phyloP scores from a whole-genome alignment of 1,284 basidiomycete species.

The Boletus semigastroideus region DNA sequence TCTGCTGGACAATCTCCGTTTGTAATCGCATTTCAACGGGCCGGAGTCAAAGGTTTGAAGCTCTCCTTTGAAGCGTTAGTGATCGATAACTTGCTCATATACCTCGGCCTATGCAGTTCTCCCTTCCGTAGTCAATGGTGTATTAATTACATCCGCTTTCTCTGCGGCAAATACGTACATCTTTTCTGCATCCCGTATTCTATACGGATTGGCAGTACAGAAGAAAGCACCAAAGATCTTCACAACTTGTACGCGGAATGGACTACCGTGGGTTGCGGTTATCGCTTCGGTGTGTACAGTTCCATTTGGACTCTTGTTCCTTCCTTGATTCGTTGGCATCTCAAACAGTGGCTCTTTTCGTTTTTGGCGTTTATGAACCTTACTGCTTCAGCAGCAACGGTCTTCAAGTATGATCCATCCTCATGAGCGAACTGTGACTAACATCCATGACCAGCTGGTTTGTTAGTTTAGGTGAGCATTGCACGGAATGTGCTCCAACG shows the following conservation, averaged over 20 bases:
- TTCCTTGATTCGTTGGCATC: constrained; percentile 30
- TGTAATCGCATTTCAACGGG: constrained; percentile 79
- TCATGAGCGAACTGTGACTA: neutral
- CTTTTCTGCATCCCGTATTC: constrained; percentile 78
- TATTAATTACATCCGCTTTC: constrained; percentile 73
- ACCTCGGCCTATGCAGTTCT: constrained; percentile 39
- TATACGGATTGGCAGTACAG: constrained; percentile 80
- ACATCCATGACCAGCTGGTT: constrained; percentile 40
- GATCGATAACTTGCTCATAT: neutral
- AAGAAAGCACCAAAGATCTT: constrained; percentile 69
- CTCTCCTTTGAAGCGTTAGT: neutral
- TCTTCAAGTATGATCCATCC: constrained; percentile 23
- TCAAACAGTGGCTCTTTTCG: constrained; percentile 39
- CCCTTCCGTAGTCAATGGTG: constrained; percentile 70
- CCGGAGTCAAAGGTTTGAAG: constrained; percentile 62
- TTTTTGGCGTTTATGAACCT: constrained; percentile 27
- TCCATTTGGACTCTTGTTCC: neutral
- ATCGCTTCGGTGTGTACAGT: constrained; percentile 5
- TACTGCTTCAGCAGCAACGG: constrained; percentile 15
- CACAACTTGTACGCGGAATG: constrained; percentile 54
- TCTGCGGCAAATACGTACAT: constrained; percentile 82
- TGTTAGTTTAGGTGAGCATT: constrained; percentile 40
- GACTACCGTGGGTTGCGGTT: constrained; percentile 23
- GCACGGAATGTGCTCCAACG: neutral
- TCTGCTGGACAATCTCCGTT: constrained; percentile 74